Evolutionary conservation across 2,329 filamentous ascomycete species (phyloP).

Genomic region (Dendrostoma leiphaemia): DNA sequence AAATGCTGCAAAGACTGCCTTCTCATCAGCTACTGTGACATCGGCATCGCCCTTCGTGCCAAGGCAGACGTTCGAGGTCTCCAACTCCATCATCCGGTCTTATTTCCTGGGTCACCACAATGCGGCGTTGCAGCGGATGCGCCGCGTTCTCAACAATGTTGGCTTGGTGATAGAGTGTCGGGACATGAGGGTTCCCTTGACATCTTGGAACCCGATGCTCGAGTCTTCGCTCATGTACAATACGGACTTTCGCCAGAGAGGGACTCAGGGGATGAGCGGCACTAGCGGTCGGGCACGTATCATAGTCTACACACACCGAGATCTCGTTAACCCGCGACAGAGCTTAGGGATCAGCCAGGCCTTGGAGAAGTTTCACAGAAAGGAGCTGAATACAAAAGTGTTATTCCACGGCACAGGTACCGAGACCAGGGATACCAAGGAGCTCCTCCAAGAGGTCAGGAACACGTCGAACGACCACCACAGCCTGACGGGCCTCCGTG

Average conservation of each 20-base stretch:
- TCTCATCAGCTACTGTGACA: slow-evolving; percentile 16
- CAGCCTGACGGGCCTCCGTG: slow-evolving; percentile 75
- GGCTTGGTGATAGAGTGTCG: slow-evolving; percentile 92
- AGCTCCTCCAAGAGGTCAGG: slow-evolving; percentile 48
- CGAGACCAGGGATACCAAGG: slow-evolving; percentile 29
- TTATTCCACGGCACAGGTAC: slow-evolving; percentile 28
- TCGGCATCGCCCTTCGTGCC: slow-evolving; percentile 62
- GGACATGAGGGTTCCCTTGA: slow-evolving; percentile 86
- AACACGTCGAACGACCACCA: slow-evolving; percentile 46
- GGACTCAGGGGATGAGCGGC: neutral
- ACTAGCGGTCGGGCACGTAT: slow-evolving; percentile 63
- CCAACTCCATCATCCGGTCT: slow-evolving; percentile 74
- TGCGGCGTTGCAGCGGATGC: slow-evolving; percentile 78
- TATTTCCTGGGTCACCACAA: slow-evolving; percentile 96
- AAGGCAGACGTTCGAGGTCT: slow-evolving; percentile 68
- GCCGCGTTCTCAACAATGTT: slow-evolving; percentile 73
- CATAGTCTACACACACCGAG: slow-evolving; percentile 88
- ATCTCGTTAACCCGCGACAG: slow-evolving; percentile 53
- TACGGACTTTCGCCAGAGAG: slow-evolving; percentile 13
- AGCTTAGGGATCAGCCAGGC: slow-evolving; percentile 26
- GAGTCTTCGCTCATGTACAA: slow-evolving; percentile 70
- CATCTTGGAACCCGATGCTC: slow-evolving; percentile 86
- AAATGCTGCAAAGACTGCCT: slow-evolving; percentile 13
- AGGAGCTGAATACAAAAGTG: slow-evolving; percentile 28
- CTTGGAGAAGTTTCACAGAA: slow-evolving; percentile 40